A percentile compares a stretch with the other conserved stretches of the same genome.
Conservation (phyloP, 2,329 filamentous ascomycete species). For the Clonostachys rosea region DNA sequence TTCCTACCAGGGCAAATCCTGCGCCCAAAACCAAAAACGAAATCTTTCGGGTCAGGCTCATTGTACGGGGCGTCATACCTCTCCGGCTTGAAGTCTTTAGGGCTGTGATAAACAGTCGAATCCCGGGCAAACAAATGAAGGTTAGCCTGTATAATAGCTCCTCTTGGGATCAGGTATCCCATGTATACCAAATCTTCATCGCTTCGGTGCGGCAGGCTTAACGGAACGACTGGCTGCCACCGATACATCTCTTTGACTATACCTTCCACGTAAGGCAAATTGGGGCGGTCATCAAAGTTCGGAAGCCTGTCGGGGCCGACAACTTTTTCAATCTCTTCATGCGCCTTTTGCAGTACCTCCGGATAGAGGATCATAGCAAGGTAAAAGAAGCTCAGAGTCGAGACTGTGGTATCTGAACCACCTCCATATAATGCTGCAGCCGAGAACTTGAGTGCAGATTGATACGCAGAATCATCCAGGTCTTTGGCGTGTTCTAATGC, state of each 20-base stretch:
- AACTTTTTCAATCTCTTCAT: slow-evolving; percentile 15
- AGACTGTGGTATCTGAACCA: not conserved
- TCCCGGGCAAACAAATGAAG: slow-evolving; percentile 23
- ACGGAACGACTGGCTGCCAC: slow-evolving; percentile 17
- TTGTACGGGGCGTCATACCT: slow-evolving; percentile 14
- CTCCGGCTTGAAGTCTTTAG: slow-evolving; percentile 16
- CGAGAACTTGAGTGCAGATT: not conserved
- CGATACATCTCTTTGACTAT: slow-evolving; percentile 15
- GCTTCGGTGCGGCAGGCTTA: slow-evolving; percentile 27
- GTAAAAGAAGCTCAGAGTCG: slow-evolving; percentile 5
- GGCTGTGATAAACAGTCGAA: slow-evolving; percentile 37
- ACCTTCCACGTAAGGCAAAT: slow-evolving; percentile 16
- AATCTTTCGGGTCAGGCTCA: slow-evolving; percentile 14
- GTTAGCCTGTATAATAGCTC: slow-evolving; percentile 2
- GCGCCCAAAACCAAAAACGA: slow-evolving; percentile 20
- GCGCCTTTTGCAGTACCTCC: slow-evolving; percentile 10
- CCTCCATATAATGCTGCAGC: not conserved
- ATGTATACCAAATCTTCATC: slow-evolving; percentile 15
- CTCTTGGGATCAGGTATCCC: slow-evolving; percentile 19
- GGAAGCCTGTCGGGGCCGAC: slow-evolving; percentile 19
- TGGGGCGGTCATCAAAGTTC: slow-evolving; percentile 11
- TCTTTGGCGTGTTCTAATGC: slow-evolving; percentile 10
- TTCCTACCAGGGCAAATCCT: slow-evolving; percentile 20
- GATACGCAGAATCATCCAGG: not conserved
- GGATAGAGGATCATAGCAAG: slow-evolving; percentile 14